Base-by-base conservation (phyloP, 345 rosid species). In the Xanthoceras sorbifolium region DNA sequence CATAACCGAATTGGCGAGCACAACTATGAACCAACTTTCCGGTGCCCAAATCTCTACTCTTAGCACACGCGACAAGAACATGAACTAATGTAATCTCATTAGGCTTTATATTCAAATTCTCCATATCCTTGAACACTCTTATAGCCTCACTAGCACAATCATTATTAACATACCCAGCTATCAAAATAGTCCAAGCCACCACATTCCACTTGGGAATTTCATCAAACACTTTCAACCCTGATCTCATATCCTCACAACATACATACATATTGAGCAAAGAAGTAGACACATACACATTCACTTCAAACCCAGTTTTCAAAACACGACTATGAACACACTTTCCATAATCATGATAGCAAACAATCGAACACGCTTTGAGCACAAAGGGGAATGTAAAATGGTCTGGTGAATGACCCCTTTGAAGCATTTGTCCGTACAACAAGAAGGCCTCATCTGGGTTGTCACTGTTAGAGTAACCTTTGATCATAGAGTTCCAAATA, bases 401-500 rank as follows among this genome's bases (percentile, higher is more conserved):
- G 55, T 81, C 81, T 0, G 84, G 81, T 46, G 64, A 25, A 38
- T 57, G 74, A 14, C 87, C 84, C 67, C 76, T 65, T 22, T 75
- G 78, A 61, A 78, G 67, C 86, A 84, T 84, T 55, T 72, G 40
- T 78, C n/a, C 2, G 38, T 75, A 84, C 46, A 78, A 72, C 69
- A 50, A 29, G 12, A 84, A 64, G 6, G 82, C 76, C 73, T 81
- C 69, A 8, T 64, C 72, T 76, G 55, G 81, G 8, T 14, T 55
- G 50, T 54, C 29, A 46, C 70, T 76, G 26, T 73, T 78, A 31
- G 80, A 81, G 79, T 73, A 81, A 32, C 86, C 84, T 78, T 77
- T 78, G 77, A 84, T 81, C 82, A 84, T 84, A 7, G 86, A 72
- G 79, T 84, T 84, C 86, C 86, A 84, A 72, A 81, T 76, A 73